Percentiles rank a stretch among this genome's conserved stretches.
phyloP scores from a whole-genome alignment of 2,329 filamentous ascomycete genomes.

The Ophiobolus disseminans region DNA sequence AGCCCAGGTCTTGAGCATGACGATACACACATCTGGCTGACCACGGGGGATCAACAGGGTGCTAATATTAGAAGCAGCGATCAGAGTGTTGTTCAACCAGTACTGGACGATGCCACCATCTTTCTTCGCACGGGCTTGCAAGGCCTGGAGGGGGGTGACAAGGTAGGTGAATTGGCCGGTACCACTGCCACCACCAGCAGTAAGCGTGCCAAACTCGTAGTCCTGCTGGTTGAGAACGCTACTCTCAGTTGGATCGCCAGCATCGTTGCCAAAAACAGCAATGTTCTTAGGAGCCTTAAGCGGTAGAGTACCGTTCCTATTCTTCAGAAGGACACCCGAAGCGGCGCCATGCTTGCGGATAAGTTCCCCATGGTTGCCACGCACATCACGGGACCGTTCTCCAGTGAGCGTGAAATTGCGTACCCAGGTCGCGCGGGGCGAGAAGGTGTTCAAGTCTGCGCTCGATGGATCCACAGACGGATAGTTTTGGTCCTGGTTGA shows the following conservation, averaged over 20 bases:
- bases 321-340: constrained; percentile 57
- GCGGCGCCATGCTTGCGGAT: constrained; percentile 53
- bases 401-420: constrained; percentile 47
- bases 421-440: constrained; percentile 44
- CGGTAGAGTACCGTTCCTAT: constrained; percentile 57
- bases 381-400: constrained; percentile 43
- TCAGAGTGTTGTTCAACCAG: constrained; percentile 53
- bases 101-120: constrained; percentile 54
- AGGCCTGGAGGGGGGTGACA: constrained; percentile 51
- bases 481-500: constrained; percentile 52
- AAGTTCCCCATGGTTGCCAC: constrained; percentile 50
- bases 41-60: constrained; percentile 38
- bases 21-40: constrained; percentile 59
- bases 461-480: constrained; percentile 46
- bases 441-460: constrained; percentile 49
- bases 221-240: constrained; percentile 45
- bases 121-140: constrained; percentile 40
- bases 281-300: constrained; percentile 60
- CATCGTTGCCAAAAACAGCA: constrained; percentile 59
- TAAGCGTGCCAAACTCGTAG: constrained; percentile 52
- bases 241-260: constrained; percentile 56
- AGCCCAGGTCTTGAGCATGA: constrained; percentile 65
- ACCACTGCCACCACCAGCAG: constrained; percentile 52
- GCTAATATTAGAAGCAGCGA: constrained; percentile 38
- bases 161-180: constrained; percentile 52